These are phyloP conservation scores for Calophaca sinica DNA, from an alignment of 306 rosid species.

Conservation along the genomic window DNA sequence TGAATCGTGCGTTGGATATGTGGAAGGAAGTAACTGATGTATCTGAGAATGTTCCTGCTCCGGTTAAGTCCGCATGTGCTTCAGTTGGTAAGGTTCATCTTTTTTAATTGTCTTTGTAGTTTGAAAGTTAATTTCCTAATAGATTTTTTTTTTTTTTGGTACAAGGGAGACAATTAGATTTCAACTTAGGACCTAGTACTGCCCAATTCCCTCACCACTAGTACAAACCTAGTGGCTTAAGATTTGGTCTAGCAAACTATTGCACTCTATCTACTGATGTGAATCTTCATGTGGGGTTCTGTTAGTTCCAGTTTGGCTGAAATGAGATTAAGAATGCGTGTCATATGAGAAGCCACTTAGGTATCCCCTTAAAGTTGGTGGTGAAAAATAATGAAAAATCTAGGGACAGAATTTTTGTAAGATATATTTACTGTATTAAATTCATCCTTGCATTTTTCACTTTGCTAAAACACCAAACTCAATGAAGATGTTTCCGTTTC, in stretches of 20 bases:
- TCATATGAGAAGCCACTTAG: constrained; percentile 5
- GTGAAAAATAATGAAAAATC: constrained; percentile 1
- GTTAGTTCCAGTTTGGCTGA: constrained; percentile 31
- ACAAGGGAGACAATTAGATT: no score
- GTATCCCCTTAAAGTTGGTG: background rate
- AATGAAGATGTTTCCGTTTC: constrained; percentile 14
- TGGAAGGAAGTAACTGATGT: constrained; percentile 74
- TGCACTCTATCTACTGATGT: background rate
- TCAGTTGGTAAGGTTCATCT: constrained; percentile 58
- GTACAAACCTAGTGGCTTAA: no score
- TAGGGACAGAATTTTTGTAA: background rate
- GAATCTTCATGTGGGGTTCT: constrained; percentile 22
- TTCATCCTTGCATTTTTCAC: background rate
- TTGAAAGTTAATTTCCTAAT: constrained; percentile 17
- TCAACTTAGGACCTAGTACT: no score
- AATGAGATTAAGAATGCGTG: constrained; percentile 1
- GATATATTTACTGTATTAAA: background rate
- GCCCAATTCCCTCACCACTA: no score
- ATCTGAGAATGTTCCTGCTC: constrained; percentile 51
- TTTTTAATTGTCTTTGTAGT: background rate
- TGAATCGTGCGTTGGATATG: constrained; percentile 78
- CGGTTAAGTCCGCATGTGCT: constrained; percentile 58
- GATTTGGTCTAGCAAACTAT: background rate
- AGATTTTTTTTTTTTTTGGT: background rate
- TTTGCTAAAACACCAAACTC: background rate